These are phyloP conservation scores for Peziza echinospora DNA, from an alignment of 495 filamentous ascomycete species.

Conservation along the genomic window DNA sequence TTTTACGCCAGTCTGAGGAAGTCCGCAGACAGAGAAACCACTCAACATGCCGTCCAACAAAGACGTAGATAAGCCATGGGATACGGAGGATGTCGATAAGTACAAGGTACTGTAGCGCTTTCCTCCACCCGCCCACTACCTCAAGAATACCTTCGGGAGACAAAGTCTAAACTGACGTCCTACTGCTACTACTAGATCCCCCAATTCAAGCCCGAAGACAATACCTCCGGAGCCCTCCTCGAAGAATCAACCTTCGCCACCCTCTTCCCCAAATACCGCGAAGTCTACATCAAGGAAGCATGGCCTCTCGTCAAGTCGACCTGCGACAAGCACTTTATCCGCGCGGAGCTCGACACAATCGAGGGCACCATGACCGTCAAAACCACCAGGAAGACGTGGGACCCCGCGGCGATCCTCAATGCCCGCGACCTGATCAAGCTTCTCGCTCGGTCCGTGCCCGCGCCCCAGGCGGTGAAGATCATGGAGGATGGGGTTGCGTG, in stretches of 20 bases:
- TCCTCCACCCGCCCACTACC: background rate
- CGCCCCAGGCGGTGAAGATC: slow-evolving; percentile 81
- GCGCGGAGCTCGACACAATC: slow-evolving; percentile 77
- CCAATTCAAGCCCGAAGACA: slow-evolving; percentile 65
- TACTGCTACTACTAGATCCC: slow-evolving; percentile 34
- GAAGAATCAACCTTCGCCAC: slow-evolving; percentile 85
- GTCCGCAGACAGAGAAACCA: background rate
- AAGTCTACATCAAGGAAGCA: slow-evolving; percentile 75
- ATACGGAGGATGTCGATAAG: slow-evolving; percentile 92
- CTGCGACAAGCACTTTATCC: slow-evolving; percentile 62
- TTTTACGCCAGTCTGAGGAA: background rate
- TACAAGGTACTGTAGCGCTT: slow-evolving; percentile 44
- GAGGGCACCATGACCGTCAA: slow-evolving; percentile 92
- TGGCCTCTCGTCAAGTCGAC: slow-evolving; percentile 67
- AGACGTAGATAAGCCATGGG: slow-evolving; percentile 89
- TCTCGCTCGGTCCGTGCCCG: slow-evolving; percentile 74
- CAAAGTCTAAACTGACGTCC: slow-evolving; percentile 1
- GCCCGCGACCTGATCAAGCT: slow-evolving; percentile 87
- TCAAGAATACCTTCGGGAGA: background rate
- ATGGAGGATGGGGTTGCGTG: slow-evolving; percentile 73
- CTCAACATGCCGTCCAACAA: slow-evolving; percentile 49
- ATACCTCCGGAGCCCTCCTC: slow-evolving; percentile 61
- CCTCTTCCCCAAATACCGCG: slow-evolving; percentile 94
- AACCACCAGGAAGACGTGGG: slow-evolving; percentile 84
- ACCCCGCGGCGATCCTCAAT: slow-evolving; percentile 85